Conservation (phyloP, 1,284 basidiomycete genomes). For the Malassezia globosa region DNA sequence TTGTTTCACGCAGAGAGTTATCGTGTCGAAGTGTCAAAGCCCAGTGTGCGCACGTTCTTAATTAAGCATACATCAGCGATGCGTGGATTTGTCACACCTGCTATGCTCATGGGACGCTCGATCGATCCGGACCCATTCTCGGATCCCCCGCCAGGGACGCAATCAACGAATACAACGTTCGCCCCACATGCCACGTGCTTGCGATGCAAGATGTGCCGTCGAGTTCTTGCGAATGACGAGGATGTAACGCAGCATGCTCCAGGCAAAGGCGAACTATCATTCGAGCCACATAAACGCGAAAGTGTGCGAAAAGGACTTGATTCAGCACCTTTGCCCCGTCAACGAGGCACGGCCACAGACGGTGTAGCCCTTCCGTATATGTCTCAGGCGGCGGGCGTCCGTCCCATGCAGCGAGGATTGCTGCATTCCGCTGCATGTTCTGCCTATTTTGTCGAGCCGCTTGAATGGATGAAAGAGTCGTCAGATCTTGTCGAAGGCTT, state of each 20-base stretch:
- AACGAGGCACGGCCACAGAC: conserved; percentile 1
- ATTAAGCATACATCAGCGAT: conserved; percentile 44
- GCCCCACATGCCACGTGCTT: conserved; percentile 20
- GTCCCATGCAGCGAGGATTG: conserved; percentile 6
- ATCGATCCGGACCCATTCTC: conserved; percentile 20
- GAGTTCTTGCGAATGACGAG: conserved; percentile 32
- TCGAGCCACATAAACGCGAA: conserved; percentile 30
- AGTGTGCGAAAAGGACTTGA: conserved; percentile 8
- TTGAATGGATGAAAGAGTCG: conserved; percentile 71
- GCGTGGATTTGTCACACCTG: conserved; percentile 13
- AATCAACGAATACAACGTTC: conserved; percentile 1
- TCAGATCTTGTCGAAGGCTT: conserved; percentile 63
- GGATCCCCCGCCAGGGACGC: conserved; percentile 17
- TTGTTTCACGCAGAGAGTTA: conserved; percentile 45
- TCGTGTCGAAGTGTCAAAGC: conserved; percentile 45
- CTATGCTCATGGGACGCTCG: neutral
- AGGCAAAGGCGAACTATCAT: conserved; percentile 37
- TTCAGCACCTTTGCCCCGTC: conserved; percentile 2
- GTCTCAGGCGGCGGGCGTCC: neutral
- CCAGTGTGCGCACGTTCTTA: conserved; percentile 46
- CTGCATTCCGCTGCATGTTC: conserved; percentile 60
- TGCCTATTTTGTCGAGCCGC: conserved; percentile 92
- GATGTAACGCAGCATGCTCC: conserved; percentile 41
- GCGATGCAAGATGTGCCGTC: conserved; percentile 38
- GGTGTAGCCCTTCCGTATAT: neutral